phyloP scores from a whole-genome alignment of 331 rosid genomes.

The Stylosanthes scabra region DNA sequence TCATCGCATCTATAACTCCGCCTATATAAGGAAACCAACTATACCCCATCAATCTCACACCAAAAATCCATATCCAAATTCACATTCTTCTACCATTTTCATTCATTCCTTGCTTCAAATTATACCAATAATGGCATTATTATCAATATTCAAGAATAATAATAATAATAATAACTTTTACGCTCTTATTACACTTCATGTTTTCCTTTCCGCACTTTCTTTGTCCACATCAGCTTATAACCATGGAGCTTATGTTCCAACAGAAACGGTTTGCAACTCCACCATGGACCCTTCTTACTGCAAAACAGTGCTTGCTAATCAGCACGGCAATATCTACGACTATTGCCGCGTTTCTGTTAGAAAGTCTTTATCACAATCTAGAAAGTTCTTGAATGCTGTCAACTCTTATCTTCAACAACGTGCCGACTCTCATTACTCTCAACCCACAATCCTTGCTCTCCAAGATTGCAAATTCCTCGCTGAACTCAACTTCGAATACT shows the following conservation, averaged over 20 bases:
- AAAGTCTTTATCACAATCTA: slow-evolving; percentile 59
- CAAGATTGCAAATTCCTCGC: slow-evolving; percentile 65
- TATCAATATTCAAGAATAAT: no score
- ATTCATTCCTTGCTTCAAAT: neutral
- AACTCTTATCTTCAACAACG: slow-evolving; percentile 45
- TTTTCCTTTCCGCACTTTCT: slow-evolving; percentile 17
- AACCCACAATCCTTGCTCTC: slow-evolving; percentile 53
- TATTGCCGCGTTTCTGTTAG: slow-evolving; percentile 49
- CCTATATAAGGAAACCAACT: slow-evolving; percentile 15
- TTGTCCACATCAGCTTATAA: slow-evolving; percentile 36
- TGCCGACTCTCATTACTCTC: slow-evolving; percentile 27
- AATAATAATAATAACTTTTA: neutral
- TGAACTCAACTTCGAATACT: slow-evolving; percentile 54
- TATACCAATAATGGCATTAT: slow-evolving; percentile 36
- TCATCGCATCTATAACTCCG: neutral
- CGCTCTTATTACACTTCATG: neutral
- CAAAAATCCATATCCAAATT: slow-evolving; percentile 35
- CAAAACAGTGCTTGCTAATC: slow-evolving; percentile 48
- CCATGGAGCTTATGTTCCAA: slow-evolving; percentile 19
- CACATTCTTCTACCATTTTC: slow-evolving; percentile 43
- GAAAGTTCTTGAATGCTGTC: slow-evolving; percentile 38
- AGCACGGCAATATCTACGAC: slow-evolving; percentile 43
- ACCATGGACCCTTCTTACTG: slow-evolving; percentile 55
- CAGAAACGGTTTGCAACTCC: slow-evolving; percentile 44
- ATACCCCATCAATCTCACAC: neutral